These are phyloP conservation scores for Fraxinus dipetala DNA, from an alignment of 305 asterid species.

Conservation along the genomic window DNA sequence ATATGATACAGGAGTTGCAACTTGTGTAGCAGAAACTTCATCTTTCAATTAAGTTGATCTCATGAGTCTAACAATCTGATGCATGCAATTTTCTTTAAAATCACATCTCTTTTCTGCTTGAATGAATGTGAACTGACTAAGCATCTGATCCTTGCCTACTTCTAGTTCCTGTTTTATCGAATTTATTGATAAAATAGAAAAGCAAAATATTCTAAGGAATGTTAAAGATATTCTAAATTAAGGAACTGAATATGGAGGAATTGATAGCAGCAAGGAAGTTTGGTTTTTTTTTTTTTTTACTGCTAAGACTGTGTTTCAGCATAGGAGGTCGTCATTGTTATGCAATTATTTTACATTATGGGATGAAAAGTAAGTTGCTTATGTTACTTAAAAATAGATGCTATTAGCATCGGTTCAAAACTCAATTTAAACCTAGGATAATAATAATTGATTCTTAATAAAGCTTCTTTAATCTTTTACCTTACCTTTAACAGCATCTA, in stretches of 20 bases:
- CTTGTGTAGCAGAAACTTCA: not conserved
- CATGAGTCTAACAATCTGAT: not conserved
- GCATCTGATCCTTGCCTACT: not conserved
- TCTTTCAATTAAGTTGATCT: not conserved
- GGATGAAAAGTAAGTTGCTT: not conserved
- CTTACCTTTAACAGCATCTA: slow-evolving; percentile 12
- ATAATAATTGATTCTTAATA: not conserved
- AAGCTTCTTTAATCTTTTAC: not conserved
- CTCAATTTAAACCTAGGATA: too few species aligned
- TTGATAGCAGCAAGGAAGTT: too few species aligned
- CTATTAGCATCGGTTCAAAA: not conserved
- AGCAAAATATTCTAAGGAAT: not conserved
- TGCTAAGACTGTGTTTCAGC: not conserved
- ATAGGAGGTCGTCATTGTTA: not conserved
- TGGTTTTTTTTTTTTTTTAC: too few species aligned
- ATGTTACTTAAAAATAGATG: not conserved
- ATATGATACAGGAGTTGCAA: not conserved
- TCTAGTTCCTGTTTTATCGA: not conserved
- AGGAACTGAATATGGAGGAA: not conserved
- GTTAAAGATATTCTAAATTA: not conserved
- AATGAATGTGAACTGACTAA: not conserved
- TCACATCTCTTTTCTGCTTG: not conserved
- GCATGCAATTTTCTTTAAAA: slow-evolving; percentile 1
- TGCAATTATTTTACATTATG: not conserved
- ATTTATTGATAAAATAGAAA: not conserved